phyloP scores from a whole-genome alignment of 306 rosid species.

The Castanospermum australe region DNA sequence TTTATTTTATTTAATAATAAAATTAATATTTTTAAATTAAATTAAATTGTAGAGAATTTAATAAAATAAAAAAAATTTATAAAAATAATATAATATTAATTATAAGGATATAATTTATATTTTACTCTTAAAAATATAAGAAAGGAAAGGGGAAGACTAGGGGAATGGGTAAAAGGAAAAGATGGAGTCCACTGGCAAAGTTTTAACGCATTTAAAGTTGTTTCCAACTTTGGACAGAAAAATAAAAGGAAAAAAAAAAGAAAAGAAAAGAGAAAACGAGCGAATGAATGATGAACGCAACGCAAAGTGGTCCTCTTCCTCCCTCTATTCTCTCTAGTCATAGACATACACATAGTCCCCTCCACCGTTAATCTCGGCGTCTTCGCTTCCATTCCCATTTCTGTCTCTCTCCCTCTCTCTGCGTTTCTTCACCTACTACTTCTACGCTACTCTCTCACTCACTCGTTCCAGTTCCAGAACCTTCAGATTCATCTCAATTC shows the following conservation, averaged over 20 bases:
- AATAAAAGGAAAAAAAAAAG: neutral
- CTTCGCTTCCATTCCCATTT: neutral
- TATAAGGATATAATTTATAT: no score
- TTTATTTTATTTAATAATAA: no score
- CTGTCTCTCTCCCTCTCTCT: slow-evolving; percentile 33
- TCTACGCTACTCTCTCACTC: slow-evolving; percentile 18
- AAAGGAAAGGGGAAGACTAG: no score
- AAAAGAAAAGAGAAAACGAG: neutral
- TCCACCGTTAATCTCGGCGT: slow-evolving; percentile 49
- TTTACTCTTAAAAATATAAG: no score
- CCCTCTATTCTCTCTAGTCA: neutral
- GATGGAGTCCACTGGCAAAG: no score
- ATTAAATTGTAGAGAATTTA: no score
- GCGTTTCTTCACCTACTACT: slow-evolving; percentile 15
- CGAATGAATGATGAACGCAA: slow-evolving; percentile 44
- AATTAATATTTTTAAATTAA: no score
- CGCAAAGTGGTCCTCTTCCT: slow-evolving; percentile 45
- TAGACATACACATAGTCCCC: no score
- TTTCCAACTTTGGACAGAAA: neutral
- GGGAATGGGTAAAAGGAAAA: no score
- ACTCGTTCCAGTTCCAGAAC: slow-evolving; percentile 1
- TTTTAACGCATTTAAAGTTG: no score
- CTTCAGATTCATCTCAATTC: slow-evolving; percentile 30
- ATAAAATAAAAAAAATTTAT: no score
- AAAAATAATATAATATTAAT: no score